These are phyloP conservation scores for Sporothrix pallida DNA, from an alignment of 2,329 filamentous ascomycete genomes.

Conservation along the genomic window DNA sequence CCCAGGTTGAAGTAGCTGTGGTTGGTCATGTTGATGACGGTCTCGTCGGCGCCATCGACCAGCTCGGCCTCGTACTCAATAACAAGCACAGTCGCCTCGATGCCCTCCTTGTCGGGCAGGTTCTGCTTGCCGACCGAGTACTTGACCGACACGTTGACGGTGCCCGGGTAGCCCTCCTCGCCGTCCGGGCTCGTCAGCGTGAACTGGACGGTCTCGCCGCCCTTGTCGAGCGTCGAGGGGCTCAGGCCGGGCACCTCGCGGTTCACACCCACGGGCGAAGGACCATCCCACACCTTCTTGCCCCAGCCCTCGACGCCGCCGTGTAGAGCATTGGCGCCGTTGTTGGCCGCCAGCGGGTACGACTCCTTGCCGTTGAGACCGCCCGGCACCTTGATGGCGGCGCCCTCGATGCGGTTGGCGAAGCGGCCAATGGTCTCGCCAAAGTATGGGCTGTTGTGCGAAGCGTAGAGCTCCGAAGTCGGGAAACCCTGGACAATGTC, in stretches of 20 bases:
- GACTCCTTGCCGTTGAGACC: slow-evolving; percentile 70
- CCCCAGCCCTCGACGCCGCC: slow-evolving; percentile 80
- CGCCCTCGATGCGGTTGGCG: slow-evolving; percentile 79
- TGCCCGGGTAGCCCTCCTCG: slow-evolving; percentile 89
- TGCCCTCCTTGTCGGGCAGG: slow-evolving; percentile 54
- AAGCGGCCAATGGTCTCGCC: slow-evolving; percentile 90
- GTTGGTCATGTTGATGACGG: slow-evolving; percentile 90
- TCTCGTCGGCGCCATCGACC: slow-evolving; percentile 81
- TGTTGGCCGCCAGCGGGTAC: slow-evolving; percentile 75
- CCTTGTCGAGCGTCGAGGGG: slow-evolving; percentile 57
- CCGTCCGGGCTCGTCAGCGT: slow-evolving; percentile 73
- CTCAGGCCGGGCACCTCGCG: slow-evolving; percentile 54
- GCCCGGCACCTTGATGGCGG: slow-evolving; percentile 60
- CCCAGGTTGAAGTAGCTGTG: slow-evolving; percentile 74
- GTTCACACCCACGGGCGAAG: slow-evolving; percentile 62
- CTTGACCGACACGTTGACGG: slow-evolving; percentile 75
- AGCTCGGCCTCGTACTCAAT: slow-evolving; percentile 92
- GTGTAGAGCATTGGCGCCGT: slow-evolving; percentile 77
- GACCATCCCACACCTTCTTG: slow-evolving; percentile 77
- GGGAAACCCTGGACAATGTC: slow-evolving; percentile 93
- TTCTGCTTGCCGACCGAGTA: slow-evolving; percentile 77
- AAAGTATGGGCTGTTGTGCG: slow-evolving; percentile 80
- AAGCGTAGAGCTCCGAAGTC: slow-evolving; percentile 73
- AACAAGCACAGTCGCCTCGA: slow-evolving; percentile 72
- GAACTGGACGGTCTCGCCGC: slow-evolving; percentile 71